Percentiles rank a stretch among this genome's conserved stretches.
These are phyloP conservation scores for Cercis canadensis DNA, from an alignment of 306 rosid genomes.

Conservation along the genomic window DNA sequence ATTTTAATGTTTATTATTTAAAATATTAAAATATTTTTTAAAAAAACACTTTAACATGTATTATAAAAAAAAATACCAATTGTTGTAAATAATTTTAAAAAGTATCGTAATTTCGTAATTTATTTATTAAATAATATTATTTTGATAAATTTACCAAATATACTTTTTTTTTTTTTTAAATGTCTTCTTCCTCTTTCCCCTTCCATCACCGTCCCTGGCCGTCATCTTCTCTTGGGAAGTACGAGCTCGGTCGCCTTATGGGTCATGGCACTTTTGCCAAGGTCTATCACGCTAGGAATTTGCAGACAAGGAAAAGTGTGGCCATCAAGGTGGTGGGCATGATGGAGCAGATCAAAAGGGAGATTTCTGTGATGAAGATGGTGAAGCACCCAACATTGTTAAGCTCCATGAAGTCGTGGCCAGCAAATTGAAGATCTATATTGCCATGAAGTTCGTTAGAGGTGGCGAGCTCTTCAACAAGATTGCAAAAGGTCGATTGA, in stretches of 20 bases:
- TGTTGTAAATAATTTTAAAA: too few species aligned
- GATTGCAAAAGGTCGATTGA: conserved; percentile 67
- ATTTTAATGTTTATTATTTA: too few species aligned
- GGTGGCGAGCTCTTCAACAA: conserved; percentile 95
- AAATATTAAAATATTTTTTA: too few species aligned
- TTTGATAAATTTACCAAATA: too few species aligned
- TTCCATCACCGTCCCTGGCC: too few species aligned
- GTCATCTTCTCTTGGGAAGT: too few species aligned
- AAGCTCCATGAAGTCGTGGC: conserved; percentile 92
- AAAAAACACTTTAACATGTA: too few species aligned
- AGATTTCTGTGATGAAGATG: conserved; percentile 95
- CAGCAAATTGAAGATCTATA: conserved; percentile 84
- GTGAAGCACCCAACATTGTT: conserved; percentile 82
- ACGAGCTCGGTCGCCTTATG: conserved; percentile 85
- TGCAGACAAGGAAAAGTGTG: conserved; percentile 58
- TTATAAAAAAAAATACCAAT: too few species aligned
- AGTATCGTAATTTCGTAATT: too few species aligned
- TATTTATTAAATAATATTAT: too few species aligned
- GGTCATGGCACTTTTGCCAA: conserved; percentile 97
- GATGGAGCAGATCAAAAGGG: conserved; percentile 95
- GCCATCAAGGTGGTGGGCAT: conserved; percentile 98
- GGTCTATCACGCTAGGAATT: conserved; percentile 77
- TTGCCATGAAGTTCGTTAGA: conserved; percentile 88
- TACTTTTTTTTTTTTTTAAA: too few species aligned
- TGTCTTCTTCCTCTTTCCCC: too few species aligned